Conservation (phyloP, 2,329 filamentous ascomycete genomes). For the Epicoccum nigrum region DNA sequence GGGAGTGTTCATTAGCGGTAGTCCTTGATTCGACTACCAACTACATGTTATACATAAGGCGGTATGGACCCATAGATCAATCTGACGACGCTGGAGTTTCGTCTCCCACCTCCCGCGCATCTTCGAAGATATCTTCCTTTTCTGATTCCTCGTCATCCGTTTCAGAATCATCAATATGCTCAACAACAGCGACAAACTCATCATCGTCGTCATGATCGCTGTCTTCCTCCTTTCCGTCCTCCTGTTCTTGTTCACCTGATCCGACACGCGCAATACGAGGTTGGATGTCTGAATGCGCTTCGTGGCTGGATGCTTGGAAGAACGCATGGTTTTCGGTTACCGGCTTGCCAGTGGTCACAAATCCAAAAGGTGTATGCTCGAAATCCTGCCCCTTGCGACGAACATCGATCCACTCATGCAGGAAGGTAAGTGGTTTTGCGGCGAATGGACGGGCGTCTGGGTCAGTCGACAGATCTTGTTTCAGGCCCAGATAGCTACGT, state of each 20-base stretch:
- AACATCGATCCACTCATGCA: conserved; percentile 64
- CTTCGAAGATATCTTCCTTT: conserved; percentile 13
- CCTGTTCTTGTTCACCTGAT: conserved; percentile 7
- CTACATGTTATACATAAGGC: neutral
- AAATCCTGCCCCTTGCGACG: conserved; percentile 64
- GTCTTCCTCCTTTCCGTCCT: conserved; percentile 13
- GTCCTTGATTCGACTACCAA: neutral
- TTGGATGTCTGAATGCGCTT: conserved; percentile 14
- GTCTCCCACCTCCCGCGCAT: conserved; percentile 10
- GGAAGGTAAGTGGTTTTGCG: conserved; percentile 37
- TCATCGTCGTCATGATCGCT: conserved; percentile 24
- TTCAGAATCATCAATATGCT: conserved; percentile 25
- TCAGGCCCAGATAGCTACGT: conserved; percentile 25
- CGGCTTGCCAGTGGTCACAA: conserved; percentile 59
- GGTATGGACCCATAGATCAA: neutral
- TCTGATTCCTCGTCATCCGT: conserved; percentile 16
- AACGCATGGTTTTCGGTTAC: conserved; percentile 59
- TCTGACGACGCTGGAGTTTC: neutral
- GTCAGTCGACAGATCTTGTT: neutral
- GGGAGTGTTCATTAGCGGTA: no score
- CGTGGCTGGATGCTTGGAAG: conserved; percentile 46
- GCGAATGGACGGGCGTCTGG: conserved; percentile 23
- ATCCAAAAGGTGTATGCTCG: conserved; percentile 65
- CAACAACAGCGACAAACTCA: conserved; percentile 18
- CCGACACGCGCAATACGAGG: conserved; percentile 19